Evolutionary conservation across 805 yeast species (phyloP), one percentile per base, ranked within the genome.

Genomic region (Kuraishia cidri): DNA sequence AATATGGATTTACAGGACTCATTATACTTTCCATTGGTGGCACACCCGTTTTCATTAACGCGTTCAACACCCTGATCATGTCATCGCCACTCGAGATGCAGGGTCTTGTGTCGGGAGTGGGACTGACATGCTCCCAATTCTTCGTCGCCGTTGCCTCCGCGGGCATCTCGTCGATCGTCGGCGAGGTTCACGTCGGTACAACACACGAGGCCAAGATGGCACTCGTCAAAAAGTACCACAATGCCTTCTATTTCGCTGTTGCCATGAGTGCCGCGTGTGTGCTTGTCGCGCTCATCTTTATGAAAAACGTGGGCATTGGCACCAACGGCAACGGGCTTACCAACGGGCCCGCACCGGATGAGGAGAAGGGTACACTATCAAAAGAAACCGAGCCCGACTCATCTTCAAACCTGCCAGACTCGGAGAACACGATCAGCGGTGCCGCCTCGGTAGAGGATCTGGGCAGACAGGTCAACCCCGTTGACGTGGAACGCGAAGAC

Each of bases 91-190:
- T 43, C 4, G 56, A 58, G 32, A 37, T 58, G 11, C 67, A 62
- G 32, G 69, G 66, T 12, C 54, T 58, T 19, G 61, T 62, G 3
- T 36, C 58, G 5, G 69, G 64, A 1, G 39, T 62, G 5, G 45
- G 51, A 23, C 58, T 52, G 36, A 58, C 67, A 1, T 36, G 46
- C 10, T 55, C 54, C 1, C 68, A 62, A 41, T 35, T 60, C 18
- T 60, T 59, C 1, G 35, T 45, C 16, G 43, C 57, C 29, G 21
- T 58, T n/a, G 52, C 54, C 1, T 40, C 46, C 24, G 52, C 62
- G 4, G 32, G 54, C 7, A 21, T 44, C 2, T 32, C 54, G 2
- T 42, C 56, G 4, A 34, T 58, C 2, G 17, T 55, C 6, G 61
- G 60, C 16, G 43, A 45, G 12, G 18, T 48, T 14, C 30, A 24